Evolutionary conservation across 2,329 filamentous ascomycete species (phyloP).

Genomic region (Xylariaceae sp.): DNA sequence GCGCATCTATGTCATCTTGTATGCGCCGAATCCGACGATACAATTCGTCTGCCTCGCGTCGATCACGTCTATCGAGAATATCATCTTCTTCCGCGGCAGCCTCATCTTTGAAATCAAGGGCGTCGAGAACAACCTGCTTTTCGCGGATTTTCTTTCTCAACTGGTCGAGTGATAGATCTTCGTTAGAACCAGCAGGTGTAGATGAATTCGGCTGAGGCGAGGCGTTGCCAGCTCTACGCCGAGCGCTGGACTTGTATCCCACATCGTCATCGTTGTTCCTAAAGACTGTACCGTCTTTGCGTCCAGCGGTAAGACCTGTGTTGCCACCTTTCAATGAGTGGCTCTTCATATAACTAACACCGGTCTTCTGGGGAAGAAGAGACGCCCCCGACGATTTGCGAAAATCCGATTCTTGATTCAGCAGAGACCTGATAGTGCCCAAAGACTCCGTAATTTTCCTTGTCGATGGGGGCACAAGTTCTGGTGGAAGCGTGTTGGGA

Average conservation of each 20-base stretch:
- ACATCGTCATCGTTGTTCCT: slow-evolving; percentile 93
- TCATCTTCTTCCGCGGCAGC: slow-evolving; percentile 87
- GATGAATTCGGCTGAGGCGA: slow-evolving; percentile 79
- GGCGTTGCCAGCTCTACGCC: slow-evolving; percentile 69
- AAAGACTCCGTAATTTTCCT: slow-evolving; percentile 90
- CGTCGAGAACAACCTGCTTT: slow-evolving; percentile 89
- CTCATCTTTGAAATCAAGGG: slow-evolving; percentile 94
- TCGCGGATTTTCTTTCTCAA: slow-evolving; percentile 88
- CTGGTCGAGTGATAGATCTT: slow-evolving; percentile 82
- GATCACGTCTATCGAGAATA: slow-evolving; percentile 80
- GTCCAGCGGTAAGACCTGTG: slow-evolving; percentile 51
- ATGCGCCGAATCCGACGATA: slow-evolving; percentile 87
- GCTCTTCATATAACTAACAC: slow-evolving; percentile 95
- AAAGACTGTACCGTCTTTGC: slow-evolving; percentile 94
- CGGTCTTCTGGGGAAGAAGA: slow-evolving; percentile 88
- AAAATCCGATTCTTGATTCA: slow-evolving; percentile 82
- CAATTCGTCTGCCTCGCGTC: slow-evolving; percentile 86
- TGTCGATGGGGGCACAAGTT: slow-evolving; percentile 90
- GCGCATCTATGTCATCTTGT: slow-evolving; percentile 89
- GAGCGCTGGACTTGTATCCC: slow-evolving; percentile 89
- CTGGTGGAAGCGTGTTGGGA: slow-evolving; percentile 78
- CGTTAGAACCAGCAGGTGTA: slow-evolving; percentile 59
- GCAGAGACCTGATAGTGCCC: slow-evolving; percentile 82
- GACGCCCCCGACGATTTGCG: slow-evolving; percentile 86
- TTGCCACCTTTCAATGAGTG: slow-evolving; percentile 76